Base-by-base conservation (phyloP, 305 asterid genomes). In the Solanum chacoense region DNA sequence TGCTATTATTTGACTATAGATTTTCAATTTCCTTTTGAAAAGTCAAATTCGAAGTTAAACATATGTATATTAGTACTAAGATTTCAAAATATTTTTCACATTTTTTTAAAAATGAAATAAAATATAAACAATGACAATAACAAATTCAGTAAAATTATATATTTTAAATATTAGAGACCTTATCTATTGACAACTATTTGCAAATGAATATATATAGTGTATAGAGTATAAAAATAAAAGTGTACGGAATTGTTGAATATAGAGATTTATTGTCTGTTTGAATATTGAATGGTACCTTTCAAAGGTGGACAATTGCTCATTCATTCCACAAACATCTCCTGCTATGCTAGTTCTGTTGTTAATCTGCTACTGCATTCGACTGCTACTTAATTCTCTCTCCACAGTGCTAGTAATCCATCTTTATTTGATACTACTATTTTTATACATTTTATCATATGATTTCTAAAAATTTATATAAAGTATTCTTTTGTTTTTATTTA, bases 251-350 rank as follows among this genome's bases (percentile, higher is more conserved):
- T 28, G 28, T 18, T 42, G 11, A 26, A n/a, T n/a, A 16, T 7
- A 8, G 7, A 13, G 16, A 32, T 2, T 4, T 79, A 1, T 28
- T 81, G 71, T 81, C 86, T 45, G 22, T 6, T 50, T 83, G 73
- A 50, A 10, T 22, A 83, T 83, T 83, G 42, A 83, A 31, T 83
- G 73, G 73, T 31, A 26, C 12, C 87, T 83, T 83, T 83, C 73
- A 83, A 32, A 50, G 29, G 73, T 50, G 1, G 87, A 83, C 87
- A 83, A 28, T 0, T 9, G 11, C 28, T 45, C 10, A 11, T 50
- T 50, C 38, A 50, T 83, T 50, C 31, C 22, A 67, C 86, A 50
- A 55, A 50, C 40, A 18, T 35, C 11, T 74, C 14, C 38, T 12
- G 24, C 40, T 50, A 13, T 80, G 37, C 18, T 50, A 8, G 12